Evolutionary conservation across 106 monocot species (phyloP).

Genomic region (Amphibolis antarctica): DNA sequence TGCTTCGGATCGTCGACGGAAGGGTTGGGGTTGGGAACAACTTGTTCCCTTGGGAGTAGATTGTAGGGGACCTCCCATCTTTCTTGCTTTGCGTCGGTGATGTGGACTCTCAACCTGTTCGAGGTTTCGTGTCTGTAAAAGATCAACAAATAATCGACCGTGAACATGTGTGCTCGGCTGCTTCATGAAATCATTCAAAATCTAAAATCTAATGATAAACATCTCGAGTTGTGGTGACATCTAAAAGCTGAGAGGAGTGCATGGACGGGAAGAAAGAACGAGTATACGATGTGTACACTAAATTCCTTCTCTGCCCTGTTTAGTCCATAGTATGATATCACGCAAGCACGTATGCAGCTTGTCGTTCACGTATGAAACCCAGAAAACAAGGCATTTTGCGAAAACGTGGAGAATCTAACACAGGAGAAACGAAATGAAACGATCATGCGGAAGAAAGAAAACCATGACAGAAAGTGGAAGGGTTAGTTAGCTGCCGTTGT

Average conservation of each 20-base stretch:
- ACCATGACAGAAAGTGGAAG: not conserved
- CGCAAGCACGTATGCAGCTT: too few species aligned
- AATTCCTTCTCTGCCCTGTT: too few species aligned
- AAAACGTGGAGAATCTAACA: not conserved
- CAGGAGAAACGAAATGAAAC: not conserved
- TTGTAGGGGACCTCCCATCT: slow-evolving; percentile 97
- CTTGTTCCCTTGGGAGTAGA: slow-evolving; percentile 50
- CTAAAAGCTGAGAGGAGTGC: too few species aligned
- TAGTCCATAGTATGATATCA: too few species aligned
- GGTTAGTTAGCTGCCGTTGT: not conserved
- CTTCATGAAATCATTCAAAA: too few species aligned
- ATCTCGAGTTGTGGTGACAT: too few species aligned
- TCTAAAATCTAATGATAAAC: too few species aligned
- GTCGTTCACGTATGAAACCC: too few species aligned
- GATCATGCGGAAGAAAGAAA: not conserved
- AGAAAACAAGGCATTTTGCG: not conserved
- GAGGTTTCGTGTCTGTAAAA: slow-evolving; percentile 55
- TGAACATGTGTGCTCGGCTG: not conserved
- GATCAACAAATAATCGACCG: not conserved
- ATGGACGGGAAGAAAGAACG: too few species aligned
- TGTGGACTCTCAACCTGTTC: slow-evolving; percentile 66
- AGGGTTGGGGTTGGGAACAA: slow-evolving; percentile 30
- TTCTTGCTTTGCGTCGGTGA: slow-evolving; percentile 63
- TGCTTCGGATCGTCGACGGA: not conserved
- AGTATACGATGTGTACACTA: too few species aligned